A percentile compares a stretch with the other conserved stretches of the same genome.
Evolutionary conservation across 2,329 filamentous ascomycete species (phyloP).

Genomic region (Pseudogymnoascus sp.): DNA sequence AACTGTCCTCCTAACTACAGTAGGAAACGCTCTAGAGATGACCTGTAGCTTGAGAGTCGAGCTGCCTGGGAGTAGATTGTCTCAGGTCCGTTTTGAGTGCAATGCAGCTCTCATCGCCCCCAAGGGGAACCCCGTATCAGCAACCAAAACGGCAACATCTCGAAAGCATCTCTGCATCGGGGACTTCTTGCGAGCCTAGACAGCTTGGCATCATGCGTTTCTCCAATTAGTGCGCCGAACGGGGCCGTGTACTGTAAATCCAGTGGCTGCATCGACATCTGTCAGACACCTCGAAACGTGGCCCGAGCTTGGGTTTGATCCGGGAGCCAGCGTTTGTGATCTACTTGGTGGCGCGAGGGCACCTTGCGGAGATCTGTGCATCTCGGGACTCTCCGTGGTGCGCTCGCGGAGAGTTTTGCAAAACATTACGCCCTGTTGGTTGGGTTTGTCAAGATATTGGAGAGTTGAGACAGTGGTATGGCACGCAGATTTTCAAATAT

Average conservation of each 20-base stretch:
- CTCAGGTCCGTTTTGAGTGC: not conserved
- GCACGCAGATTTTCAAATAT: too few relatives aligned
- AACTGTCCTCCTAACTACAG: not conserved
- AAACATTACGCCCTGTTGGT: not conserved
- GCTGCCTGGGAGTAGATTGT: not conserved
- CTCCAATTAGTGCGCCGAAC: not conserved
- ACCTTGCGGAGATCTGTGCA: slow-evolving; percentile 3
- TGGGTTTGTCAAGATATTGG: not conserved
- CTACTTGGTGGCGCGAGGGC: not conserved
- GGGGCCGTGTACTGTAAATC: not conserved
- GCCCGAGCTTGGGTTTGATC: not conserved
- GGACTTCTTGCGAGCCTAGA: not conserved
- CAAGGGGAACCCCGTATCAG: not conserved
- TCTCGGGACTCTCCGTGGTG: not conserved
- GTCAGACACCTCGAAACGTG: not conserved
- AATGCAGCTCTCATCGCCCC: not conserved
- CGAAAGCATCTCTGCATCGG: not conserved
- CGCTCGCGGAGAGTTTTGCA: not conserved
- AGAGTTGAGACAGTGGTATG: not conserved
- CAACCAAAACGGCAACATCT: not conserved
- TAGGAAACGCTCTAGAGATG: not conserved
- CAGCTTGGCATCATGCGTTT: not conserved
- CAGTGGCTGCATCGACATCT: not conserved
- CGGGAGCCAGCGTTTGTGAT: not conserved
- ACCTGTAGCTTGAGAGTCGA: not conserved